Conservation (phyloP, 495 filamentous ascomycete species). For the Neurospora discreta region DNA sequence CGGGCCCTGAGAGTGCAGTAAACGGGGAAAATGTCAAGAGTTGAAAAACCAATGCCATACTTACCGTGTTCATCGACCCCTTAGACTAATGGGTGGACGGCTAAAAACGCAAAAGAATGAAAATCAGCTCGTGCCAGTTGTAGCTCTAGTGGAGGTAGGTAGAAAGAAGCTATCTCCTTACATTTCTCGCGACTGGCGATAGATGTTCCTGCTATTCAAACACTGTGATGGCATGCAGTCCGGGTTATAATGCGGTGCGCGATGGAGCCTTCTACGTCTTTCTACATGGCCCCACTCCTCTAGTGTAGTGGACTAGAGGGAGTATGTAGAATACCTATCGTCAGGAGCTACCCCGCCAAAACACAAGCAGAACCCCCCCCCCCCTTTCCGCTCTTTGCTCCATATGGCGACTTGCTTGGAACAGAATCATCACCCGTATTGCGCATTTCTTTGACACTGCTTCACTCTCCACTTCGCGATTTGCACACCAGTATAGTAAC, state of each 20-base stretch:
- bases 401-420: background rate
- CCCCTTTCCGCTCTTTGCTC: background rate
- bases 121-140: no score
- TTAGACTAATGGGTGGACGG: no score
- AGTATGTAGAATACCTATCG: background rate
- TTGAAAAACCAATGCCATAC: no score
- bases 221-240: background rate
- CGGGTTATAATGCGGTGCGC: background rate
- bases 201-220: background rate
- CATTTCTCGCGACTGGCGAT: background rate
- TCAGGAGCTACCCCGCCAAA: background rate
- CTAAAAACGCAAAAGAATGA: no score
- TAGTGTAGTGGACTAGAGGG: no score
- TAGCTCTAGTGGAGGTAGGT: no score
- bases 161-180: background rate
- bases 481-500: background rate
- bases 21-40: no score
- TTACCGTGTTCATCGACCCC: no score
- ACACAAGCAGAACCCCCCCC: background rate
- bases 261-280: background rate
- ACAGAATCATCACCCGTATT: background rate
- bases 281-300: background rate
- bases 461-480: background rate
- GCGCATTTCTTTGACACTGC: background rate
- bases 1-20: no score